A percentile compares a stretch with the other conserved stretches of the same genome.
Conservation (phyloP, 2,329 filamentous ascomycete species). For the Gyromitra esculenta region DNA sequence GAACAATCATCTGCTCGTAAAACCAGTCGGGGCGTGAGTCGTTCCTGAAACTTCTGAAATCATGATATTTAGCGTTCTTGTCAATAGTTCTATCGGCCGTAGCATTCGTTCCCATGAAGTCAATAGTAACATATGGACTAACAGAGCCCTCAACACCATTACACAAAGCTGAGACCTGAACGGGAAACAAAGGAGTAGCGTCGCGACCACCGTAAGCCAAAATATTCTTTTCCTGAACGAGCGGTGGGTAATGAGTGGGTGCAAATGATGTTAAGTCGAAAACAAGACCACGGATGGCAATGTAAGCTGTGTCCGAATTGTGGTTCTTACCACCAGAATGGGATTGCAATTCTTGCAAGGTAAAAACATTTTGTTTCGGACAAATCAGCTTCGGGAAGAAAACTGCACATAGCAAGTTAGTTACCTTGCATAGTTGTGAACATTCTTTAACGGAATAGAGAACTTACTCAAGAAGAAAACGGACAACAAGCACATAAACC, state of each 20-base stretch:
- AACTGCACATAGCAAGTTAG: slow-evolving; percentile 62
- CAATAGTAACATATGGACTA: slow-evolving; percentile 79
- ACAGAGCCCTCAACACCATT: slow-evolving; percentile 74
- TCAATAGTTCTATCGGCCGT: slow-evolving; percentile 74
- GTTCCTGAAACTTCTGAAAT: slow-evolving; percentile 86
- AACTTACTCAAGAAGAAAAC: slow-evolving; percentile 77
- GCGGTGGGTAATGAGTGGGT: slow-evolving; percentile 79
- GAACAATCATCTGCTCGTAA: slow-evolving; percentile 81
- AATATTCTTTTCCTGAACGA: slow-evolving; percentile 70
- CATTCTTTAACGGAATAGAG: slow-evolving; percentile 49
- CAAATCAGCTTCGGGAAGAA: slow-evolving; percentile 88
- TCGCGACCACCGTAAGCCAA: slow-evolving; percentile 87
- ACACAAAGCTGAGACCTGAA: slow-evolving; percentile 93
- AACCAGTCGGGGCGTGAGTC: slow-evolving; percentile 92
- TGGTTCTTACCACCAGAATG: slow-evolving; percentile 70
- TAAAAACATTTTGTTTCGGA: slow-evolving; percentile 89
- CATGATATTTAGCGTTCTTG: slow-evolving; percentile 82
- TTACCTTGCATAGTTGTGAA: slow-evolving; percentile 3
- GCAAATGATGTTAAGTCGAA: slow-evolving; percentile 81
- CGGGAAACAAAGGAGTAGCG: slow-evolving; percentile 86
- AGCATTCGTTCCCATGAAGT: slow-evolving; percentile 82
- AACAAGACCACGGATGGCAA: slow-evolving; percentile 87
- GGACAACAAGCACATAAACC: slow-evolving; percentile 79
- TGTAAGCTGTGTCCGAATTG: slow-evolving; percentile 73
- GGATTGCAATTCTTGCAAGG: slow-evolving; percentile 75